Percentiles rank a stretch among this genome's conserved stretches.
These are phyloP conservation scores for Leishmania martiniquensis DNA, from an alignment of 208 protist genomes.

Conservation along the genomic window DNA sequence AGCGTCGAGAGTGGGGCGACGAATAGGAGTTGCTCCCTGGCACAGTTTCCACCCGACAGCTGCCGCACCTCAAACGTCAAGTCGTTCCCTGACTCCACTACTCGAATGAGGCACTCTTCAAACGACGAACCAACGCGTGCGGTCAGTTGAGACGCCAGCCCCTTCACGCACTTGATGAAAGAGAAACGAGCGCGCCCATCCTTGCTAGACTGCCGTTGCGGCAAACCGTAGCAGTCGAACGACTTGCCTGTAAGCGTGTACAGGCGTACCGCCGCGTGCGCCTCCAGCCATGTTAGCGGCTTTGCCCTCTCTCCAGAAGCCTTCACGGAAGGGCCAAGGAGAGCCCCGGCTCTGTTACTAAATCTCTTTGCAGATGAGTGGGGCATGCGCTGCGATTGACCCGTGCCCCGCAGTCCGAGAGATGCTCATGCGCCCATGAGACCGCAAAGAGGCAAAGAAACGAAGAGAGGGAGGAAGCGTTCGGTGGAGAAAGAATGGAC, in stretches of 20 bases:
- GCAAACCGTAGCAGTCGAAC: conserved; percentile 52
- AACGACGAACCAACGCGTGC: conserved; percentile 44
- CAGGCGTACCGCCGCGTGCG: conserved; percentile 49
- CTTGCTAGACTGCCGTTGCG: conserved; percentile 9
- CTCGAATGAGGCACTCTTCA: conserved; percentile 49
- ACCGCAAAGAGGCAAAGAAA: background rate
- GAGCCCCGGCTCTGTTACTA: background rate
- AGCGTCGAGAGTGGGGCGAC: conserved; percentile 38
- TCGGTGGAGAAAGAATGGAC: too few species aligned
- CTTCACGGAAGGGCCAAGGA: background rate
- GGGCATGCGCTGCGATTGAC: background rate
- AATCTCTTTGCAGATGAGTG: background rate
- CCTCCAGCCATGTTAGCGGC: conserved; percentile 26
- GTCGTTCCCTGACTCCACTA: conserved; percentile 39
- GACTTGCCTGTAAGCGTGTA: conserved; percentile 25
- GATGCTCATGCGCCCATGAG: background rate
- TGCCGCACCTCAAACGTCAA: conserved; percentile 45
- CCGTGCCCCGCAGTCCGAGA: background rate
- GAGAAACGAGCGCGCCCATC: conserved; percentile 20
- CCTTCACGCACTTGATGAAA: conserved; percentile 33
- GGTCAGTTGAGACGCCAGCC: conserved; percentile 44
- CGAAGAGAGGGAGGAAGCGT: background rate
- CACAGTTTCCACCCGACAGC: conserved; percentile 2
- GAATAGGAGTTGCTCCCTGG: conserved; percentile 20
- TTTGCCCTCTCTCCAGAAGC: background rate